These are phyloP conservation scores for Colletotrichum kahawae DNA, from an alignment of 2,329 filamentous ascomycete genomes.

Conservation along the genomic window DNA sequence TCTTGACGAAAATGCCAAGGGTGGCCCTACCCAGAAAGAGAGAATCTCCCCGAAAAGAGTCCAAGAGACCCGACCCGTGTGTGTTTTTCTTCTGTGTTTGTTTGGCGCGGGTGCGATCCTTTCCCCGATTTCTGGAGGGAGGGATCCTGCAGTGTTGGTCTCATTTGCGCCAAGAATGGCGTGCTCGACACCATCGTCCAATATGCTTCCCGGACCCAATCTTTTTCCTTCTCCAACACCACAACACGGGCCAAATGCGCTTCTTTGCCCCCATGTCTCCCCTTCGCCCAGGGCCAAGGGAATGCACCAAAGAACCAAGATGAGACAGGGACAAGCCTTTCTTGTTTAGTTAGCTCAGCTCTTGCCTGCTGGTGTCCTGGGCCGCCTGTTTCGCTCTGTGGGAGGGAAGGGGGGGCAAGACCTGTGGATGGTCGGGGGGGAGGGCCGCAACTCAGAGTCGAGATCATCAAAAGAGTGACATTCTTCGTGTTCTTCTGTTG, in stretches of 20 bases:
- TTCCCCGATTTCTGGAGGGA: background rate
- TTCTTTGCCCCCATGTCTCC: background rate
- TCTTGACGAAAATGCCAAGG: background rate
- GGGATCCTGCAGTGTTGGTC: slow-evolving; percentile 4
- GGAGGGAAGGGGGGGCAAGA: background rate
- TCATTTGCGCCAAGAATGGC: slow-evolving; percentile 22
- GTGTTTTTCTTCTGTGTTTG: background rate
- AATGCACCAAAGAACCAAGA: background rate
- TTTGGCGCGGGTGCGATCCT: slow-evolving; percentile 4
- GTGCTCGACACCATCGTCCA: slow-evolving; percentile 21
- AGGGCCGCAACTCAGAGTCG: background rate
- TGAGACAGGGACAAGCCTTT: background rate
- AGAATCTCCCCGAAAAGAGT: background rate
- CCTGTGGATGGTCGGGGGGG: background rate
- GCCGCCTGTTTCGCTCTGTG: background rate
- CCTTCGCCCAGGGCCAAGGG: background rate
- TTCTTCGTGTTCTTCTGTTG: background rate
- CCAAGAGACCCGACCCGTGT: background rate
- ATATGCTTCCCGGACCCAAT: slow-evolving; percentile 15
- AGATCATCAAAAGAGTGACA: background rate
- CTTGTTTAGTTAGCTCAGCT: background rate
- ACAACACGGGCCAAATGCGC: background rate
- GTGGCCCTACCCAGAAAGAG: background rate
- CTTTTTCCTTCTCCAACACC: background rate
- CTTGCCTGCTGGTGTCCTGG: background rate